Base-by-base conservation (phyloP, 495 filamentous ascomycete genomes). In the Talaromyces stipitatus region DNA sequence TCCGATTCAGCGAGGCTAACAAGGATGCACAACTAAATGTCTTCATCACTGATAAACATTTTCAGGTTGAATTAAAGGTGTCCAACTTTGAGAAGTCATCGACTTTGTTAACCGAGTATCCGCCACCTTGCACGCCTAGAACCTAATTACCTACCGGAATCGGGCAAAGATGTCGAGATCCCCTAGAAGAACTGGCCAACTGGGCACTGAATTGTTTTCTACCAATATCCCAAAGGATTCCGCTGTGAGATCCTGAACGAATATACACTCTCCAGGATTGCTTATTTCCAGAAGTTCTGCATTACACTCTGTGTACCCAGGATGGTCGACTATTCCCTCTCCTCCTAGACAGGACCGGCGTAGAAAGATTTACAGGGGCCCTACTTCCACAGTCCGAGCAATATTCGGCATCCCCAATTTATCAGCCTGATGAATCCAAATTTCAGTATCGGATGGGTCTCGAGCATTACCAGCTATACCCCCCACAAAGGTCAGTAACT, bases 41-140 rank as follows among this genome's bases (percentile, higher is more conserved):
- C 43, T 56, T 55, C 26, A 29, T 59, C 38, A 59, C 60, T 20
- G 50, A 61, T 53, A 58, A 61, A 59, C 56, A 50, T 30, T 58
- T 61, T 22, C 43, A 61, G 55, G 56, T 58, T 18, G 23, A 55
- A 29, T 47, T 58, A 9, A 47, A 36, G 41, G 46, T 28, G 16
- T 20, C 26, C 50, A 55, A 58, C 56, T 52, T 61, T 36, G 41
- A 58, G 33, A 55, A 53, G 22, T 61, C 56, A 11, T 22, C 56
- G 38, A 24, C 38, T 22, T 48, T 61, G 1, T 30, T 61, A 11
- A 55, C 48, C 45, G 60, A 61, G 20, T 58, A 61, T 58, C 56
- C 28, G 50, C 50, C 51, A 58, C 30, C 47, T 58, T 47, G 16
- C 58, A 20, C 51, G 50, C 58, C 56, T 47, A 55, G 56, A 61